phyloP scores from a whole-genome alignment of 257 asterid species.

The Forsythia viridissima region DNA sequence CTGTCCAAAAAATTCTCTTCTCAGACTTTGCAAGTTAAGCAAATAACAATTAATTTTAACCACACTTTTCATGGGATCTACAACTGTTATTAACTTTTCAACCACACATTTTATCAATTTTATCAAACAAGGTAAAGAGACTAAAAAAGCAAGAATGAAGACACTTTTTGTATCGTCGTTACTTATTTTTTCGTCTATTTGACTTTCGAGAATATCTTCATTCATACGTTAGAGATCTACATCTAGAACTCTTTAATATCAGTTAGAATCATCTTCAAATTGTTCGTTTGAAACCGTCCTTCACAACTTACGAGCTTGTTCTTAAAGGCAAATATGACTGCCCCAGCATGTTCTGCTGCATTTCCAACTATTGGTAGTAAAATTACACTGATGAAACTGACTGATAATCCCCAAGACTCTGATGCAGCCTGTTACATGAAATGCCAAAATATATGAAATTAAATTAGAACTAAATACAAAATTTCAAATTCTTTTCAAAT shows the following conservation, averaged over 20 bases:
- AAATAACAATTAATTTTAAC: not conserved
- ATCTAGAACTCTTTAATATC: not conserved
- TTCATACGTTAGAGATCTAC: too few relatives aligned
- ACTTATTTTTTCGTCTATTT: too few relatives aligned
- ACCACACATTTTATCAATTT: too few relatives aligned
- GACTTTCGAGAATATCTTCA: not conserved
- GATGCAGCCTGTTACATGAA: conserved; percentile 58
- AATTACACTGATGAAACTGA: conserved; percentile 81
- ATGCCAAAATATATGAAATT: not conserved
- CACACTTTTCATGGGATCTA: too few relatives aligned
- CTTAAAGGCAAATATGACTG: conserved; percentile 84
- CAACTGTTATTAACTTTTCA: too few relatives aligned
- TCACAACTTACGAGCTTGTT: conserved; percentile 68
- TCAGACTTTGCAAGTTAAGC: not conserved
- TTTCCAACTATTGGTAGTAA: conserved; percentile 92
- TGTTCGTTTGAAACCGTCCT: not conserved
- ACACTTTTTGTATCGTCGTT: too few relatives aligned
- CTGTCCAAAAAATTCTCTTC: not conserved
- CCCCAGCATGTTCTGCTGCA: conserved; percentile 97
- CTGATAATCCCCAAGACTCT: conserved; percentile 78
- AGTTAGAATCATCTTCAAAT: not conserved
- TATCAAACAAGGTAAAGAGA: not conserved
- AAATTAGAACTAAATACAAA: not conserved
- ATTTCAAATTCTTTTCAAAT: not conserved
- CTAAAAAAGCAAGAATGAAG: not conserved